Percentiles rank a stretch among this genome's conserved stretches.
Conservation (phyloP, 306 rosid genomes). For the Styphnolobium japonicum region DNA sequence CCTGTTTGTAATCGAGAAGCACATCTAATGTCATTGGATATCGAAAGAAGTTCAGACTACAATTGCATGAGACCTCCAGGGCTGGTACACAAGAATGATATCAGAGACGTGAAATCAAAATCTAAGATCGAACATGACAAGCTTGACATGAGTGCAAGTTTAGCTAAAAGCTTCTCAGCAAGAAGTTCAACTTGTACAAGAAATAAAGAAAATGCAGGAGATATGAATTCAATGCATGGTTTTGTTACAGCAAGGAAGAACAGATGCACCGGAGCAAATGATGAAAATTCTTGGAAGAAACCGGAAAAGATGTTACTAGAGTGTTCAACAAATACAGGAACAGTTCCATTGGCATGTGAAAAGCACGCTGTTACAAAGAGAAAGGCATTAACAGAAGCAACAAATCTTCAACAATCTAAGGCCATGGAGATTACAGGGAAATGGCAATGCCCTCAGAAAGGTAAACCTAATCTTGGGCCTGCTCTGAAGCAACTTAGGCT, state of each 20-base stretch:
- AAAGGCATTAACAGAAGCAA: constrained; percentile 62
- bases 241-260: constrained; percentile 59
- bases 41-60: constrained; percentile 16
- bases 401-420: constrained; percentile 48
- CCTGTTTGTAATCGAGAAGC: constrained; percentile 15
- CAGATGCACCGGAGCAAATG: background rate
- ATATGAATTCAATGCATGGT: constrained; percentile 34
- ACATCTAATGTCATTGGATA: background rate
- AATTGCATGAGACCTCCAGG: background rate
- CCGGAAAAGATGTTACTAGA: constrained; percentile 6
- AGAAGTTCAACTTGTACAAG: constrained; percentile 31
- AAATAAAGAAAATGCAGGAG: constrained; percentile 37
- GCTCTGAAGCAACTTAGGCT: constrained; percentile 89
- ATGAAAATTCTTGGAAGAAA: constrained; percentile 35
- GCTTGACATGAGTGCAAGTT: background rate
- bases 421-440: constrained; percentile 55
- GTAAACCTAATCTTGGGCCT: constrained; percentile 69
- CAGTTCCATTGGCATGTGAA: constrained; percentile 18
- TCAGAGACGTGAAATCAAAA: constrained; percentile 12
- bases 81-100: background rate
- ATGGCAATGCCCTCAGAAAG: constrained; percentile 84
- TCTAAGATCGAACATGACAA: constrained; percentile 22
- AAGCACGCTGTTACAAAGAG: constrained; percentile 35
- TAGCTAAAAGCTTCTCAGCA: constrained; percentile 19
- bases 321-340: constrained; percentile 10